Conservation (phyloP, 1,284 basidiomycete genomes). For the Ceratobasidium sp. region DNA sequence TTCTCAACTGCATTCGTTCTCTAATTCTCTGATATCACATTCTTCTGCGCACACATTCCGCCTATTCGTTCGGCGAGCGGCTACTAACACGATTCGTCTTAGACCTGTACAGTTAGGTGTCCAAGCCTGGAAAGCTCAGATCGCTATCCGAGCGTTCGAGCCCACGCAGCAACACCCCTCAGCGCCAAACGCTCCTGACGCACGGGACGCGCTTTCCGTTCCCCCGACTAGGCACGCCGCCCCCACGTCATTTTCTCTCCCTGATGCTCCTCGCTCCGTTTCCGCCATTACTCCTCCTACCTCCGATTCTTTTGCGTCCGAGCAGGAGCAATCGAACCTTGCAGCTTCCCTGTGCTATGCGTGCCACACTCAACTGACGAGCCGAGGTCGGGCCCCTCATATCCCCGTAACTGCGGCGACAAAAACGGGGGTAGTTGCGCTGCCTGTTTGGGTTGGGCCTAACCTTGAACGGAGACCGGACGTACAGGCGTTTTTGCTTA, state of each 20-base stretch:
- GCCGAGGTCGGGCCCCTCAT: constrained; percentile 59
- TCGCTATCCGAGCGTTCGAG: constrained; percentile 74
- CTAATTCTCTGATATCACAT: neutral
- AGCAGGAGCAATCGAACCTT: neutral
- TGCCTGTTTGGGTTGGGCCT: constrained; percentile 32
- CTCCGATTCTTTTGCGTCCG: no score
- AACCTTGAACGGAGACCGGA: constrained; percentile 15
- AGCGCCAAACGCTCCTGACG: no score
- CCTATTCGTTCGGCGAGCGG: constrained; percentile 4
- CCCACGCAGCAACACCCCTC: constrained; percentile 50
- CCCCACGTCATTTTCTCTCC: constrained; percentile 53
- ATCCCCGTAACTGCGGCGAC: neutral
- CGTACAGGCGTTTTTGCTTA: constrained; percentile 29
- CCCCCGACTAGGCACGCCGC: constrained; percentile 18
- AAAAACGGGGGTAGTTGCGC: neutral
- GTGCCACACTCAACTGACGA: constrained; percentile 79
- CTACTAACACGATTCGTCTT: constrained; percentile 33
- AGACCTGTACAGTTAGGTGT: constrained; percentile 80
- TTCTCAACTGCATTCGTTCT: neutral
- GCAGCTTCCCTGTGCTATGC: constrained; percentile 75
- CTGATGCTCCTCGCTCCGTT: constrained; percentile 53
- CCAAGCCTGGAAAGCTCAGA: constrained; percentile 78
- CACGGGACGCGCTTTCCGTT: neutral
- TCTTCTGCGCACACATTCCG: constrained; percentile 1
- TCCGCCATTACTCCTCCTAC: no score